phyloP scores from a whole-genome alignment of 495 filamentous ascomycete species.

The Apodospora peruviana region DNA sequence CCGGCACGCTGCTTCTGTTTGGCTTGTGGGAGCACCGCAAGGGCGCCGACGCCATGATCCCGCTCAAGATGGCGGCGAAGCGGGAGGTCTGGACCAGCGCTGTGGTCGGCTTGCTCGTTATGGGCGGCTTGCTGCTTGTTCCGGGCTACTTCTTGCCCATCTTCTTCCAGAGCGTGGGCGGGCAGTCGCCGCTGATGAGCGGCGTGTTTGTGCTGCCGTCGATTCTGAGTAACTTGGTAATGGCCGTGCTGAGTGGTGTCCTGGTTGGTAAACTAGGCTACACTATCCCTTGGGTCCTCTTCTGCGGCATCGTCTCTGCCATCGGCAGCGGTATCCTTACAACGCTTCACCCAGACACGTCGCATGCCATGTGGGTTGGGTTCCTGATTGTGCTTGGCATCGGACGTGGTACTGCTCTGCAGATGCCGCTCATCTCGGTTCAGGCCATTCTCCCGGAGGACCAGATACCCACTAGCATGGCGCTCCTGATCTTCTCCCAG shows the following conservation, averaged over 20 bases:
- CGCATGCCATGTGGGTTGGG: conserved; percentile 40
- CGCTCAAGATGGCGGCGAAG: conserved; percentile 58
- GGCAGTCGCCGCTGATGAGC: conserved; percentile 38
- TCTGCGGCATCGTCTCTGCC: conserved; percentile 6
- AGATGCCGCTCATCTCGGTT: conserved; percentile 33
- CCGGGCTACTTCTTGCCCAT: conserved; percentile 54
- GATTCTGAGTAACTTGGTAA: conserved; percentile 36
- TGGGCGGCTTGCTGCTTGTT: conserved; percentile 50
- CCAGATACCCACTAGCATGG: conserved; percentile 39
- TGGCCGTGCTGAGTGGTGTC: conserved; percentile 32
- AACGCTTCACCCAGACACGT: conserved; percentile 22
- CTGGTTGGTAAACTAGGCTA: conserved; percentile 18
- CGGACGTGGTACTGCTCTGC: conserved; percentile 28
- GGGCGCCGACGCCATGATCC: conserved; percentile 62
- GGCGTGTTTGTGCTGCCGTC: conserved; percentile 45
- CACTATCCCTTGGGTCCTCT: conserved; percentile 24
- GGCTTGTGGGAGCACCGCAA: conserved; percentile 52
- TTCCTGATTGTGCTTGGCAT: conserved; percentile 44
- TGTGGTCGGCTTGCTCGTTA: conserved; percentile 43
- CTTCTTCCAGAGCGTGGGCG: conserved; percentile 61
- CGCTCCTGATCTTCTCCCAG: conserved; percentile 39
- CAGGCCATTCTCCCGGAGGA: conserved; percentile 33
- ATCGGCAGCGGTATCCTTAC: conserved; percentile 37
- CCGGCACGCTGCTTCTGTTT: conserved; percentile 54
- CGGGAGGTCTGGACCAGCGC: conserved; percentile 51